phyloP scores from a whole-genome alignment of 768 basidiomycete species.

The Termitomyces titanicus region DNA sequence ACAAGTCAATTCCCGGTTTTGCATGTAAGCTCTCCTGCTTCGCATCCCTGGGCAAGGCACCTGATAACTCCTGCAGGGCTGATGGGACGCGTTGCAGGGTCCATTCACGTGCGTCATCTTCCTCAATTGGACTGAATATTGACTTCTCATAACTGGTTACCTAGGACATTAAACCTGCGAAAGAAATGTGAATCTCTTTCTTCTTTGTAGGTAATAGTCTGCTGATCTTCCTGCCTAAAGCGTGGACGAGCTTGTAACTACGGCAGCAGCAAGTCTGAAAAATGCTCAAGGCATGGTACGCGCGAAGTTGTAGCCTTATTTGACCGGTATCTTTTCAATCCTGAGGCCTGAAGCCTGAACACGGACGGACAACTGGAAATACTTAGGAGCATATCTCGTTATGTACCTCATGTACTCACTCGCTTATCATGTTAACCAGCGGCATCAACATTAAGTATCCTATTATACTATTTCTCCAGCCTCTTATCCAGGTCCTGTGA shows the following conservation, averaged over 20 bases:
- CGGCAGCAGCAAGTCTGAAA: conserved; percentile 58
- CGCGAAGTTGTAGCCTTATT: conserved; percentile 44
- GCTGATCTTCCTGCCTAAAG: conserved; percentile 30
- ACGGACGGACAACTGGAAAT: background rate
- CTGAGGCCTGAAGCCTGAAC: too few species aligned
- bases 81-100: conserved; percentile 76
- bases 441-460: too few species aligned
- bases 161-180: conserved; percentile 83
- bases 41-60: background rate
- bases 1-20: conserved; percentile 55
- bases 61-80: conserved; percentile 44
- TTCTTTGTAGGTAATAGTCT: background rate
- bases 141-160: too few species aligned
- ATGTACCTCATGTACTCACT: too few species aligned
- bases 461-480: too few species aligned
- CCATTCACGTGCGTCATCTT: conserved; percentile 48
- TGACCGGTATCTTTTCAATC: background rate
- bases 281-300: conserved; percentile 40
- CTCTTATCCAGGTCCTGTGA: too few species aligned
- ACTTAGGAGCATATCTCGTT: too few species aligned
- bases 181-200: conserved; percentile 60
- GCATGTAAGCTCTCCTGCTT: conserved; percentile 47
- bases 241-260: conserved; percentile 77
- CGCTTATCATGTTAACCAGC: too few species aligned
- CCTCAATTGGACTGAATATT: too few species aligned